Evolutionary conservation across 192 early-diverging fungal genomes (phyloP).

Genomic region (Podila epicladia): DNA sequence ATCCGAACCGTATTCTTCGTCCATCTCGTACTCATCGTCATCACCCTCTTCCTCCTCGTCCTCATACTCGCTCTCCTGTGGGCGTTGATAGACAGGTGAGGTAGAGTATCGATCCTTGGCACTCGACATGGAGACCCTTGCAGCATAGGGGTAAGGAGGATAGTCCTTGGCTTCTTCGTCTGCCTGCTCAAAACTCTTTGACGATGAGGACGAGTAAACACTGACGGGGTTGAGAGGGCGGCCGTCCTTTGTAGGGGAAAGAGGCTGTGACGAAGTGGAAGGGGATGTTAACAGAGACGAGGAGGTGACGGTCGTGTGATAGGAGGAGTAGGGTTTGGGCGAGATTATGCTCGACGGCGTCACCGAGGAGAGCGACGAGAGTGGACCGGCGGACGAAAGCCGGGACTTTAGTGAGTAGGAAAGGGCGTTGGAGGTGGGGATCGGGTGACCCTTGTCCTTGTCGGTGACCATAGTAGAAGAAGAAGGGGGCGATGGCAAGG

Average conservation of each 20-base stretch:
- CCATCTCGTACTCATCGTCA: slow-evolving; percentile 1
- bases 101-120: background rate
- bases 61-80: background rate
- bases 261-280: slow-evolving; percentile 6
- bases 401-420: slow-evolving; percentile 35
- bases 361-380: slow-evolving; percentile 50
- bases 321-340: slow-evolving; percentile 32
- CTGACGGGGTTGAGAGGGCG: slow-evolving; percentile 1
- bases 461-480: slow-evolving; percentile 17
- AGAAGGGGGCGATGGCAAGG: slow-evolving; percentile 4
- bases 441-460: slow-evolving; percentile 43
- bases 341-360: slow-evolving; percentile 49
- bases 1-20: slow-evolving; percentile 5
- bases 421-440: slow-evolving; percentile 48
- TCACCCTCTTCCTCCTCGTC: slow-evolving; percentile 17
- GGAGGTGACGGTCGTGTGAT: background rate
- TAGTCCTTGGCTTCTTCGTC: background rate
- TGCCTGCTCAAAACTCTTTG: background rate
- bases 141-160: background rate
- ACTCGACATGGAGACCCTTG: background rate
- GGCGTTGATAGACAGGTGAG: background rate
- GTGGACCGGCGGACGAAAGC: slow-evolving; percentile 30
- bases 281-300: slow-evolving; percentile 7
- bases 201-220: background rate
- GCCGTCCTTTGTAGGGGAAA: slow-evolving; percentile 1